Conservation (phyloP, 2,329 filamentous ascomycete species). For the Mariannaea sp. region DNA sequence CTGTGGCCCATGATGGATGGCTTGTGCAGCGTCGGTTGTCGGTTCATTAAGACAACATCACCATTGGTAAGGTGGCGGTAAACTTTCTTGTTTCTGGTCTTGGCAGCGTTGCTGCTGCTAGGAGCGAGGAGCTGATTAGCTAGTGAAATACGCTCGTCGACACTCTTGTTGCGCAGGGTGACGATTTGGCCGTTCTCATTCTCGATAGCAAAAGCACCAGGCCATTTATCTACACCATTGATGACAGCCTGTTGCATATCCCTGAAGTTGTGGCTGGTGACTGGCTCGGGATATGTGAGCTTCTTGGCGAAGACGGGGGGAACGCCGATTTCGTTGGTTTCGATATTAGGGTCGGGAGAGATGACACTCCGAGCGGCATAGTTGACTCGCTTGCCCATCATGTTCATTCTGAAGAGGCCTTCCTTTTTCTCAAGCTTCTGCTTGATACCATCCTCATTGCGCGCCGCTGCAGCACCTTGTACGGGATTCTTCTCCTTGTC, state of each 20-base stretch:
- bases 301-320: slow-evolving; percentile 97
- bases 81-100: slow-evolving; percentile 90
- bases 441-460: slow-evolving; percentile 93
- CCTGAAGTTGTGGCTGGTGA: slow-evolving; percentile 95
- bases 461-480: slow-evolving; percentile 75
- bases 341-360: slow-evolving; percentile 96
- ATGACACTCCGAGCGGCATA: slow-evolving; percentile 97
- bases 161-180: slow-evolving; percentile 82
- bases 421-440: slow-evolving; percentile 99
- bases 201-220: slow-evolving; percentile 91
- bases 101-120: slow-evolving; percentile 73
- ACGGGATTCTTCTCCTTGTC: slow-evolving; percentile 87
- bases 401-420: slow-evolving; percentile 96
- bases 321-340: slow-evolving; percentile 98
- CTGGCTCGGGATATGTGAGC: slow-evolving; percentile 94
- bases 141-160: slow-evolving; percentile 84
- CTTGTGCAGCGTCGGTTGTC: slow-evolving; percentile 96
- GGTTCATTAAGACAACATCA: slow-evolving; percentile 98
- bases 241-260: slow-evolving; percentile 96
- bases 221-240: slow-evolving; percentile 92
- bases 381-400: slow-evolving; percentile 99
- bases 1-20: slow-evolving; percentile 99
- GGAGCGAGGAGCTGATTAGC: slow-evolving; percentile 93
- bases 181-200: slow-evolving; percentile 94
- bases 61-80: slow-evolving; percentile 95